Percentiles rank a stretch among this genome's conserved stretches.
phyloP scores from a whole-genome alignment of 495 filamentous ascomycete species.

The Platismatia glauca region DNA sequence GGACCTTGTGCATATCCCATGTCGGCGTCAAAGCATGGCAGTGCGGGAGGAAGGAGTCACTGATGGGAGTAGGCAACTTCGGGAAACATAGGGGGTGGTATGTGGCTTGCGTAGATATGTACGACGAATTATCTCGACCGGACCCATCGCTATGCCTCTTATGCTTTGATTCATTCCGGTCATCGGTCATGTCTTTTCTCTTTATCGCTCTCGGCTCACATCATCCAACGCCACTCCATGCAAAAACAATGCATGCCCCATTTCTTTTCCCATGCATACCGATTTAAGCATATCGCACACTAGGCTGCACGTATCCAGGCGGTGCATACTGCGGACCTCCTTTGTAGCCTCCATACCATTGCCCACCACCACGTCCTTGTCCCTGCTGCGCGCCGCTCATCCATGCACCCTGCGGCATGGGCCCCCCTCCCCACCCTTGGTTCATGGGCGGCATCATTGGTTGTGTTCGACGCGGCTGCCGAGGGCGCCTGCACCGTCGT shows the following conservation, averaged over 20 bases:
- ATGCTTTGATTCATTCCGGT: neutral
- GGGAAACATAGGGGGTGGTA: too few species aligned
- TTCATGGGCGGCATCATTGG: conserved; percentile 18
- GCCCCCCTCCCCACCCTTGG: conserved; percentile 20
- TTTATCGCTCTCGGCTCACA: neutral
- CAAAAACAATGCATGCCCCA: conserved; percentile 8
- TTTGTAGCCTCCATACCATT: conserved; percentile 7
- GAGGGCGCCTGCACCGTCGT: conserved; percentile 43
- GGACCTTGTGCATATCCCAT: too few species aligned
- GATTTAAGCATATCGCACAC: conserved; percentile 30
- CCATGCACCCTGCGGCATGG: conserved; percentile 15
- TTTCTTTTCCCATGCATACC: neutral
- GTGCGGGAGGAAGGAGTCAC: too few species aligned
- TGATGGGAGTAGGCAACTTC: too few species aligned
- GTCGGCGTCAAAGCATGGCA: neutral
- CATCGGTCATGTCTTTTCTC: neutral
- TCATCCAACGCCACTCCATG: neutral
- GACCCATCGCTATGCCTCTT: conserved; percentile 2
- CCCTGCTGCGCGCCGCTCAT: conserved; percentile 12
- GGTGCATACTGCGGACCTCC: conserved; percentile 12
- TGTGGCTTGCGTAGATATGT: neutral
- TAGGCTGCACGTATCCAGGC: conserved; percentile 24
- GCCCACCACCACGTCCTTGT: conserved; percentile 10
- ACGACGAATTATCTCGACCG: neutral
- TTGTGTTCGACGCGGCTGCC: conserved; percentile 22